Evolutionary conservation across 2,329 filamentous ascomycete genomes (phyloP), one percentile per base, ranked within the genome.

Genomic region (Aspergillus spinulosporus): DNA sequence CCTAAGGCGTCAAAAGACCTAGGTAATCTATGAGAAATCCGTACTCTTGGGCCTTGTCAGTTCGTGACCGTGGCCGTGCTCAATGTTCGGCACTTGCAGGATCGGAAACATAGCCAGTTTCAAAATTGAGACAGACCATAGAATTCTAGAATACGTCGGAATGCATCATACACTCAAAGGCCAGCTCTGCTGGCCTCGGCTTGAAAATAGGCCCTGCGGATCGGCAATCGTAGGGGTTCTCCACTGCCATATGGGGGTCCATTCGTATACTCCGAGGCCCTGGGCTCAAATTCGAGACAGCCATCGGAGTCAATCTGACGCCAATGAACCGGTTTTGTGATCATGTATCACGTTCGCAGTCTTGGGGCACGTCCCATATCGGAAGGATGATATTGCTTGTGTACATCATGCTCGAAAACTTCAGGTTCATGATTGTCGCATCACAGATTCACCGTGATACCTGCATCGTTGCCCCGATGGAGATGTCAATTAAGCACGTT

Each of bases 121-220:
- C 21, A 21, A 21, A 21, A 21, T 21, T 21, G 21, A 21, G 7
- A 12, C 34, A 37, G 34, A 12, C 9, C 9, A 12, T 12, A 37
- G 34, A 4, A 8, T 37, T 37, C 34, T 37, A 37, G 34, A 37
- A 37, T 37, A 4, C 8, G n/a, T 21, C 7, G 34, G n/a, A 37
- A 4, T 12, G 21, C 21, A 21, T 34, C 11, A 6, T 7, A 34
- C 6, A 34, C 11, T 34, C 32, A 34, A 34, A 21, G 21, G 21
- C 32, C 32, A 7, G 29, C 28, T 31, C 26, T 12, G 43, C 29
- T 32, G 46, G 40, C 49, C 50, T 52, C 50, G 50, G 50, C 50
- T 46, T 52, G 42, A 52, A 52, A 37, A 29, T 52, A 15, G 50
- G 43, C 12, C 43, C 9, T 37, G 11, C 14, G 15, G 28, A 45